Base-by-base conservation (phyloP, 345 rosid genomes). In the Eucalyptus decipiens region DNA sequence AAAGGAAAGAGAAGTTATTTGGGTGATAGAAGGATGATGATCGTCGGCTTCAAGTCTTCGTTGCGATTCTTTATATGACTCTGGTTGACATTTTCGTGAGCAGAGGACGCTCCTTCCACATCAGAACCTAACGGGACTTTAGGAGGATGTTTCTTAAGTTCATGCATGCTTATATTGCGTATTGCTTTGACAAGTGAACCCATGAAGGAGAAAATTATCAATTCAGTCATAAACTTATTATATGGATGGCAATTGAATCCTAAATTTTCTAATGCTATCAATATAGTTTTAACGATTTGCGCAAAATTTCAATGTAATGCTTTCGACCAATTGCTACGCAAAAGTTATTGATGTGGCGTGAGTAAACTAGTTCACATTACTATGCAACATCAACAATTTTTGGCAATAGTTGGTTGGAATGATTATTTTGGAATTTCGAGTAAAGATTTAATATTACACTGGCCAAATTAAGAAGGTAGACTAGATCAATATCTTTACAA, bases 211-310 rank as follows among this genome's bases (percentile, higher is more conserved):
- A 65, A 30, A n/a, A 65, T n/a, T n/a, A 16, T n/a, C 0, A 7
- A n/a, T 65, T 65, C 2, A 15, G 0, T n/a, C 5, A 15, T 2
- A 0, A n/a, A 65, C 6, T 8, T n/a, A 65, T 65, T 65, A 14
- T 16, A n/a, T 4, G 2, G 10, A 65, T 65, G 11, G 2, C 6
- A 65, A 65, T n/a, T n/a, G 2, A 32, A 17, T 65, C 11, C 6
- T 65, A 3, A 62, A 62, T 5, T 62, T 62, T 62, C 69, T 30
- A 15, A 65, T 1, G 3, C 18, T 4, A 9, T 4, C 6, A 4
- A n/a, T 4, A 16, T n/a, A 32, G 5, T 16, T 3, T 65, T 8
- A 1, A n/a, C 15, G 1, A 7, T n/a, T 65, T 65, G 19, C 0
- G 11, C 21, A 17, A 32, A 65, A 15, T 65, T n/a, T 8, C 37